Evolutionary conservation across 225 moss, liverwort and hornwort species (phyloP), one percentile per base, ranked within the genome.

Genomic region (Ulota crispa): DNA sequence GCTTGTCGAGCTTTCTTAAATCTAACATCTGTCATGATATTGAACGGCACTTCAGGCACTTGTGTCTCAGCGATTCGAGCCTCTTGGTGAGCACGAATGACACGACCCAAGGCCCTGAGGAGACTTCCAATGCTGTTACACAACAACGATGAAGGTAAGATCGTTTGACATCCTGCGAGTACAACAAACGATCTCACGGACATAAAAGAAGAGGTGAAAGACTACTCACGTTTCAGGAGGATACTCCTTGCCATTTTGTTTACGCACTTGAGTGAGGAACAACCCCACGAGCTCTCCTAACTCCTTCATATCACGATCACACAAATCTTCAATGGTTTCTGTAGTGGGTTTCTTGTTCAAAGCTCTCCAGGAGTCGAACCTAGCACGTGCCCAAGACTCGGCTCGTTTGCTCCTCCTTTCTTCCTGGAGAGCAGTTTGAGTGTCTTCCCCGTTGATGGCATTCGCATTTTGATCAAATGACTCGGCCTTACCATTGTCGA

Each of bases 181-280:
- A 52, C 57, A 66, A 56, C 18, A 70, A 79, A 65, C 30, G 32
- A 79, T 78, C 81, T 77, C 61, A 83, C 19, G 6, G 66, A 30
- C 72, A 68, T 72, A 23, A 80, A 61, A 56, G 62, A 80, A 66
- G 34, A 45, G 71, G 79, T 66, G 42, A 57, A 74, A 52, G 66
- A 67, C 21, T 72, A 85, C 91, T 89, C 80, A 91, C 91, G 91
- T 91, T 79, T 91, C 91, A 59, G 89, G 85, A 80, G 91, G 91
- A 80, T 91, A 91, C 80, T 91, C 91, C 63, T 91, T 91, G 81
- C 91, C 91, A 78, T 91, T 91, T 72, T 91, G 91, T 82, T 91
- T 91, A 70, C 91, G 91, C 79, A 91, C 91, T 91, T 91, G 89
- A 64, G 70, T 77, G 16, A 91, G 89, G 83, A 91, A 91, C 77